Evolutionary conservation across 2,329 filamentous ascomycete species (phyloP), one percentile per base, ranked within the genome.

Genomic region (Monascus ruber): DNA sequence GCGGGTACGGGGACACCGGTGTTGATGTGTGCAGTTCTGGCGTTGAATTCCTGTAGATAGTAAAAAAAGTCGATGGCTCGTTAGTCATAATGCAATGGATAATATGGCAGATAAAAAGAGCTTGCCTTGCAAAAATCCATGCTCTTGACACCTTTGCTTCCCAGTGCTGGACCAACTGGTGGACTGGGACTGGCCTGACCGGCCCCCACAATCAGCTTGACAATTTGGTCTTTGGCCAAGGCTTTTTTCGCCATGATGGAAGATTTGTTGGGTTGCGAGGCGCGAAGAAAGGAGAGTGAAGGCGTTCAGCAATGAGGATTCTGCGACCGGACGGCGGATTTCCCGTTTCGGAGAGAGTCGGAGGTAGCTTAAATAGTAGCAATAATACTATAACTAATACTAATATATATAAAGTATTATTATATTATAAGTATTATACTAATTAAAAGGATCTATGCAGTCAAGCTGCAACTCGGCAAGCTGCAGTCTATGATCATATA

Each of bases 111-210:
- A 29, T 24, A 24, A 42, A n/a, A 37, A 38, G 24, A 34, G n/a
- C 58, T 41, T 62, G 94, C 89, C 76, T 96, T 96, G 79, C 91
- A 96, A 64, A 96, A 98, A 68, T 98, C 91, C 82, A 98, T 98
- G 42, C 85, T 93, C 72, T 98, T 98, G 46, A 98, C 84, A 72
- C 91, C 91, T 72, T 95, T 96, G 63, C 82, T 89, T 68, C 91
- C 91, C 49, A 98, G 76, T 39, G 91, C 91, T 42, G 91, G 91
- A 72, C 91, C 91, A 55, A 98, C 88, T 4, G 91, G 91, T 28
- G 91, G 91, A 66, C 87, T 93, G 26, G 91, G 91, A 55, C 81
- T 89, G 43, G 91, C 91, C 65, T 95, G 86, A 25, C 91, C 91
- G 41, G 91, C 91, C 54, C 89, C 91, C 45, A 98, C 91, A 51